Evolutionary conservation across 2,329 filamentous ascomycete genomes (phyloP).

Genomic region (Alternaria tenuissima): DNA sequence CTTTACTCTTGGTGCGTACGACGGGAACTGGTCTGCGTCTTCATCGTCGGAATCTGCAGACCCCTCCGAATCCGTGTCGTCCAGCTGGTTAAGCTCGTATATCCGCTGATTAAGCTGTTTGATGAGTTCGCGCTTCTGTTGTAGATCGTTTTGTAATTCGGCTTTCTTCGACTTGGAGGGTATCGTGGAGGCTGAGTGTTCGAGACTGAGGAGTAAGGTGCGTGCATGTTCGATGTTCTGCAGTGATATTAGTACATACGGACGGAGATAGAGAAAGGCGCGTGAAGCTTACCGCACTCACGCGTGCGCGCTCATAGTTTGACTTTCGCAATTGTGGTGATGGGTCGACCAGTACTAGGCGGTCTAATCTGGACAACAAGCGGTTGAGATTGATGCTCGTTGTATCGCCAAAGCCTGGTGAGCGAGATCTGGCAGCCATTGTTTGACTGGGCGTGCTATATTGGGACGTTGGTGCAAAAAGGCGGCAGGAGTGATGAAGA

Average conservation of each 20-base stretch:
- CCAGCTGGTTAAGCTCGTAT: slow-evolving; percentile 71
- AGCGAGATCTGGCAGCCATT: slow-evolving; percentile 38
- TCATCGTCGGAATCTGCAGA: slow-evolving; percentile 53
- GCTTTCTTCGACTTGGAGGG: slow-evolving; percentile 60
- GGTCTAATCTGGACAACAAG: slow-evolving; percentile 71
- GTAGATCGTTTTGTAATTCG: slow-evolving; percentile 69
- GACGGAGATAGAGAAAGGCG: neutral
- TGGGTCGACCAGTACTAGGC: slow-evolving; percentile 68
- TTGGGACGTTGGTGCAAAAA: neutral
- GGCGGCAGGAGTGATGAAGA: neutral
- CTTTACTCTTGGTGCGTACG: slow-evolving; percentile 53
- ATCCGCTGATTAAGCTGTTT: slow-evolving; percentile 72
- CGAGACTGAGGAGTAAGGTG: slow-evolving; percentile 72
- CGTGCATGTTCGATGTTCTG: slow-evolving; percentile 78
- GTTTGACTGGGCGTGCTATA: neutral
- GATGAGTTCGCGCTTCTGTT: slow-evolving; percentile 70
- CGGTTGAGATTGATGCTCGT: slow-evolving; percentile 64
- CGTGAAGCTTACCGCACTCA: slow-evolving; percentile 59
- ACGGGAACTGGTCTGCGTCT: slow-evolving; percentile 52
- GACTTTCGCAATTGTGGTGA: slow-evolving; percentile 67
- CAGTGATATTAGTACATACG: slow-evolving; percentile 2
- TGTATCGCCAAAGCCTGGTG: slow-evolving; percentile 35
- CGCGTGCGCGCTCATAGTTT: slow-evolving; percentile 71
- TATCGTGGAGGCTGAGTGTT: slow-evolving; percentile 69
- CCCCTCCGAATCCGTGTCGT: slow-evolving; percentile 45